Evolutionary conservation across 169 alveolate genomes (phyloP).

Genomic region (Eimeria falciformis): DNA sequence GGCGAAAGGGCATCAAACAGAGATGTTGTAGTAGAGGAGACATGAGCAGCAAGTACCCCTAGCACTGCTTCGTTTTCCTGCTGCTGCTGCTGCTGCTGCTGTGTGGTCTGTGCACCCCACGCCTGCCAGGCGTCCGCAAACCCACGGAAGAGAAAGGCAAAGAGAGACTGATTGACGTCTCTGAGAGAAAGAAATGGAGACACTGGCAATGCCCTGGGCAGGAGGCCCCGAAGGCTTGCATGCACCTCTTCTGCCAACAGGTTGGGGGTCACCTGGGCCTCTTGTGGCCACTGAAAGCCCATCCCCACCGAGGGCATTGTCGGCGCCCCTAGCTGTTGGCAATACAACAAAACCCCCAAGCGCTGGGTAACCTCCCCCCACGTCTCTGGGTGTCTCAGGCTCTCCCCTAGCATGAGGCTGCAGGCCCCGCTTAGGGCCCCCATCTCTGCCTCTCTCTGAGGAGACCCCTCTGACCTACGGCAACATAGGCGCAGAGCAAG

Average conservation of each 20-base stretch:
- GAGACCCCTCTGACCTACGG: not conserved
- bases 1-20: not conserved
- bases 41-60: constrained; percentile 8
- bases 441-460: constrained; percentile 23
- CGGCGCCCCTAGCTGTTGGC: not conserved
- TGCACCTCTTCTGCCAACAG: not conserved
- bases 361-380: constrained; percentile 17
- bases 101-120: not conserved
- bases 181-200: constrained; percentile 22
- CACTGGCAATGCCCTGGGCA: constrained; percentile 9
- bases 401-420: constrained; percentile 28
- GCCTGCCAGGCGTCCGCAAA: constrained; percentile 30
- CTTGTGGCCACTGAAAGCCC: not conserved
- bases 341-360: not conserved
- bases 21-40: not conserved
- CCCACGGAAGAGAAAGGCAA: not conserved
- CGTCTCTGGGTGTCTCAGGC: constrained; percentile 10
- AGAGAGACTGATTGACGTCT: not conserved
- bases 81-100: constrained; percentile 13
- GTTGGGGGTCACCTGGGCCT: not conserved
- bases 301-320: not conserved
- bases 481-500: not conserved
- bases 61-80: constrained; percentile 26
- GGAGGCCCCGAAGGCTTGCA: not conserved
- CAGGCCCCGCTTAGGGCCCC: not conserved